Conservation (phyloP, 2,329 filamentous ascomycete species). For the Monosporascus sp. region DNA sequence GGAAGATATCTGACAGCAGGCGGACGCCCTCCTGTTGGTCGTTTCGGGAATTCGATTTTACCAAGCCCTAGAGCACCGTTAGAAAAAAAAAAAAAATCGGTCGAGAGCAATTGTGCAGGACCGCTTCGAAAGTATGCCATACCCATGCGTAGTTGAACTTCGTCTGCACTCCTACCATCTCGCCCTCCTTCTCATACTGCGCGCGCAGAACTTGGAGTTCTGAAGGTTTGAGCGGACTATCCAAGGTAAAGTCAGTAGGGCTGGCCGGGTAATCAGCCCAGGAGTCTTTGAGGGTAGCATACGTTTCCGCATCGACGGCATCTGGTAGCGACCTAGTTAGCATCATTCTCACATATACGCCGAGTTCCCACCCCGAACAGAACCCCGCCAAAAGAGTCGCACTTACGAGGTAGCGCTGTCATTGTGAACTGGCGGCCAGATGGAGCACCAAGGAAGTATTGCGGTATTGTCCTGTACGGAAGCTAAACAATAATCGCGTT, state of each 20-base stretch:
- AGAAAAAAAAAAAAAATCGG: not conserved
- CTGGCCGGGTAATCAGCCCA: conserved; percentile 6
- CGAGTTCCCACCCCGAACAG: not conserved
- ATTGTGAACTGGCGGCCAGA: conserved; percentile 10
- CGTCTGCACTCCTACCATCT: conserved; percentile 94
- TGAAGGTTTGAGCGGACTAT: conserved; percentile 79
- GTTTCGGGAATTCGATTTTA: conserved; percentile 78
- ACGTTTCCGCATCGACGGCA: conserved; percentile 97
- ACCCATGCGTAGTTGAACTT: conserved; percentile 99
- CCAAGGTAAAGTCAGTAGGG: conserved; percentile 5
- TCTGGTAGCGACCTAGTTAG: conserved; percentile 48
- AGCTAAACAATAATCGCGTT: not conserved
- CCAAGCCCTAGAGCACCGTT: conserved; percentile 66
- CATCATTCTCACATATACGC: not conserved
- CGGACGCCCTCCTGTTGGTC: conserved; percentile 95
- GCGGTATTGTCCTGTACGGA: not conserved
- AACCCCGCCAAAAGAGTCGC: not conserved
- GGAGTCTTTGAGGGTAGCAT: conserved; percentile 22
- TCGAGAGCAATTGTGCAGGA: conserved; percentile 4
- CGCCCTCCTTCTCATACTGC: conserved; percentile 96
- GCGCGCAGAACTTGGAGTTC: conserved; percentile 89
- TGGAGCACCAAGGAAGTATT: no score
- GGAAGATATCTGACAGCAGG: conserved; percentile 94
- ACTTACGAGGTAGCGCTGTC: conserved; percentile 29
- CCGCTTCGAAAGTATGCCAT: conserved; percentile 48